Conservation (phyloP, 2,329 filamentous ascomycete species). For the Fusarium zealandicum region DNA sequence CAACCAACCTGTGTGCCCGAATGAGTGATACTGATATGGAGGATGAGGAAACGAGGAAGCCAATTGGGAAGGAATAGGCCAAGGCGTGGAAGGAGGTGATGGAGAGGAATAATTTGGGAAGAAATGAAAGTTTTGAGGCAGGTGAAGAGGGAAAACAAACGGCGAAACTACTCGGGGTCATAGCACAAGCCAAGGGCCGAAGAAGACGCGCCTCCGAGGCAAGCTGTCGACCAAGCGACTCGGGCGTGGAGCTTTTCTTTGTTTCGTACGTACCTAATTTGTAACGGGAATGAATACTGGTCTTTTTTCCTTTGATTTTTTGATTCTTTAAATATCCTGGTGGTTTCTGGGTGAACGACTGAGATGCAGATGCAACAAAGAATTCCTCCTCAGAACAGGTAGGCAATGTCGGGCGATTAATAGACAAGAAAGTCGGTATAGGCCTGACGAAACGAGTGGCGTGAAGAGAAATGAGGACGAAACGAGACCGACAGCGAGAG, state of each 20-base stretch:
- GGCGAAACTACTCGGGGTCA: slow-evolving; percentile 18
- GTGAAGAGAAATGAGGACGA: slow-evolving; percentile 47
- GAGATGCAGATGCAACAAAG: slow-evolving; percentile 25
- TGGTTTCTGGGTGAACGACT: slow-evolving; percentile 37
- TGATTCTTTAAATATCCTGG: slow-evolving; percentile 18
- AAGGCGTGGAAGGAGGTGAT: slow-evolving; percentile 6
- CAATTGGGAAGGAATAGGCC: slow-evolving; percentile 20
- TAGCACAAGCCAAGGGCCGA: neutral
- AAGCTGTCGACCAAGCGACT: slow-evolving; percentile 28
- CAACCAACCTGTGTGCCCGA: slow-evolving; percentile 34
- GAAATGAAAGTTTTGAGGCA: slow-evolving; percentile 10
- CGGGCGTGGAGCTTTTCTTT: neutral
- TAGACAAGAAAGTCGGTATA: slow-evolving; percentile 38
- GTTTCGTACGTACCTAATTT: slow-evolving; percentile 37
- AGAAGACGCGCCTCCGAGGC: slow-evolving; percentile 30
- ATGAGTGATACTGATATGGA: slow-evolving; percentile 8
- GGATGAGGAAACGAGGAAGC: slow-evolving; percentile 14
- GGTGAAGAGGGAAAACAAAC: slow-evolving; percentile 28
- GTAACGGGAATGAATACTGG: slow-evolving; percentile 28
- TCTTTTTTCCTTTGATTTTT: slow-evolving; percentile 27
- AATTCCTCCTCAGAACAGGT: slow-evolving; percentile 38
- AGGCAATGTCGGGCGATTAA: slow-evolving; percentile 37
- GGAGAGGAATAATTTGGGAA: slow-evolving; percentile 11
- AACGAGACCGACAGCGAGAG: slow-evolving; percentile 40
- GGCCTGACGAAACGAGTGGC: slow-evolving; percentile 50